Percentiles rank a stretch among this genome's conserved stretches.
phyloP scores from a whole-genome alignment of 1,284 basidiomycete genomes.

The Pseudozyma tsukubaensis region DNA sequence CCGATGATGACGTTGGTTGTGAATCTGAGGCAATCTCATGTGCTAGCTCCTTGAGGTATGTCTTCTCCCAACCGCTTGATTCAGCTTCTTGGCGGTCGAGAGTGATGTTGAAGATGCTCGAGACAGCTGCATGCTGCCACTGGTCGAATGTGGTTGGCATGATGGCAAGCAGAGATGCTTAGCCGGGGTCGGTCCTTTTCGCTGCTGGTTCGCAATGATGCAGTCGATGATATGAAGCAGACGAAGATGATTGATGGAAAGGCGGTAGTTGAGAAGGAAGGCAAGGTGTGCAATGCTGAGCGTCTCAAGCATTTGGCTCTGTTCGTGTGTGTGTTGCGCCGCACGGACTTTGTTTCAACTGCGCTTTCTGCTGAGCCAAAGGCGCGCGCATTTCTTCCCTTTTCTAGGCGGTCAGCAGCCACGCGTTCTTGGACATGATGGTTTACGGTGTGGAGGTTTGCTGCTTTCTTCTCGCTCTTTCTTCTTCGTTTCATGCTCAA shows the following conservation, averaged over 20 bases:
- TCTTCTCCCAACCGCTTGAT: constrained; percentile 77
- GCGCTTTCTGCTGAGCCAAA: too few species aligned
- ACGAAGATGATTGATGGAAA: not conserved
- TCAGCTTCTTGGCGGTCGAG: constrained; percentile 82
- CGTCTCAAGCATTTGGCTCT: not conserved
- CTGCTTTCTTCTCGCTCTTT: not conserved
- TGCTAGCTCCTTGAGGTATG: constrained; percentile 84
- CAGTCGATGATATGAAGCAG: not conserved
- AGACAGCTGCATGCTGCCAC: constrained; percentile 82
- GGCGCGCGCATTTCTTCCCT: too few species aligned
- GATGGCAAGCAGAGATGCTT: not conserved
- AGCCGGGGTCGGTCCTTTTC: not conserved
- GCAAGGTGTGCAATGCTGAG: not conserved
- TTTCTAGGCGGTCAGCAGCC: too few species aligned
- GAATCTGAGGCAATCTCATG: constrained; percentile 79
- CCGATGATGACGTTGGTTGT: constrained; percentile 62
- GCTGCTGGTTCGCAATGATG: too few species aligned
- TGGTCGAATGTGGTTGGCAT: constrained; percentile 49
- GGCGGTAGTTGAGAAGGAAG: not conserved
- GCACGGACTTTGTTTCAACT: too few species aligned
- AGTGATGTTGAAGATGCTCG: constrained; percentile 80
- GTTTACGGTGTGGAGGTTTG: constrained; percentile 1
- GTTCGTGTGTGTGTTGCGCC: too few species aligned
- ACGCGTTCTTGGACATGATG: not conserved
- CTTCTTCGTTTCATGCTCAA: not conserved